Evolutionary conservation across 2,329 filamentous ascomycete species (phyloP).

Genomic region (Neonectria ditissima): DNA sequence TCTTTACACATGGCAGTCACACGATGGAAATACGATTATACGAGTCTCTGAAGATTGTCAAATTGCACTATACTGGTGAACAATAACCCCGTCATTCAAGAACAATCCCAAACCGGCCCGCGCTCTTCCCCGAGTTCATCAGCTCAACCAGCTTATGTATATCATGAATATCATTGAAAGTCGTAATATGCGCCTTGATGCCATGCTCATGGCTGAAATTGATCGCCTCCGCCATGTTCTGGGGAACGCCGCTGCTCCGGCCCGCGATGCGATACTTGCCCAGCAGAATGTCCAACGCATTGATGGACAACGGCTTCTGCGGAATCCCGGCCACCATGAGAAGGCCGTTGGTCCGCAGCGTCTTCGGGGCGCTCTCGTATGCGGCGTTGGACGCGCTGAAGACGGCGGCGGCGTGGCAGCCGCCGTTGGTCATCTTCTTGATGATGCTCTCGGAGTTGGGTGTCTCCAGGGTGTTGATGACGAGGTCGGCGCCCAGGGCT

Average conservation of each 20-base stretch:
- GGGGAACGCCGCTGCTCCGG: neutral
- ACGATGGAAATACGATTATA: no score
- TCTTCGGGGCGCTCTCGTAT: slow-evolving; percentile 5
- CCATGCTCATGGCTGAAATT: slow-evolving; percentile 24
- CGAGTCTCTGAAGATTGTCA: neutral
- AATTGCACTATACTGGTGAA: neutral
- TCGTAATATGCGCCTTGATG: slow-evolving; percentile 23
- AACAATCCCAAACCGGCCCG: slow-evolving; percentile 17
- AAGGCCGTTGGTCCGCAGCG: slow-evolving; percentile 20
- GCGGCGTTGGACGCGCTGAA: slow-evolving; percentile 9
- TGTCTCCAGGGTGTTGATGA: slow-evolving; percentile 21
- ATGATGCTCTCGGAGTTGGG: neutral
- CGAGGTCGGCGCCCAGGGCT: slow-evolving; percentile 25
- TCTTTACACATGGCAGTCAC: no score
- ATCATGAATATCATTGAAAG: slow-evolving; percentile 4
- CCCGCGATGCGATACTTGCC: slow-evolving; percentile 14
- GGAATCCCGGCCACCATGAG: slow-evolving; percentile 33
- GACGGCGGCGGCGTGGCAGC: slow-evolving; percentile 9
- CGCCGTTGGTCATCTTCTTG: slow-evolving; percentile 9
- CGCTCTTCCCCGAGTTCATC: slow-evolving; percentile 19
- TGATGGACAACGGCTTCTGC: slow-evolving; percentile 23
- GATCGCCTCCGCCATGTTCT: slow-evolving; percentile 8
- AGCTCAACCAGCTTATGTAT: slow-evolving; percentile 21
- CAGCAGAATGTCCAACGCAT: slow-evolving; percentile 6
- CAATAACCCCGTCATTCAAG: neutral